Percentiles rank a stretch among this genome's conserved stretches.
phyloP scores from a whole-genome alignment of 306 rosid genomes.

The Malus asiatica region DNA sequence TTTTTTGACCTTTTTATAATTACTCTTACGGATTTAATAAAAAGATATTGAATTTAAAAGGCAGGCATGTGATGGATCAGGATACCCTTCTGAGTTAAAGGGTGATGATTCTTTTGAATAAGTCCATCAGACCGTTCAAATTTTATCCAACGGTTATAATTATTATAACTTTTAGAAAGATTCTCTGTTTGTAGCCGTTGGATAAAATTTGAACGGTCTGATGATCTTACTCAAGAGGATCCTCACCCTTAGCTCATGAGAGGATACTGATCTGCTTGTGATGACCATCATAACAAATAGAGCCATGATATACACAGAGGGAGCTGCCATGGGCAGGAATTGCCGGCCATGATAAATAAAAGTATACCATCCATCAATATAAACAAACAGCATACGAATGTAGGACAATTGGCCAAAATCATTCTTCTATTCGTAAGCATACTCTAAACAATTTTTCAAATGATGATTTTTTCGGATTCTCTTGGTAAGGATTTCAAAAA shows the following conservation, averaged over 20 bases:
- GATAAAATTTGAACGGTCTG: no score
- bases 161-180: no score
- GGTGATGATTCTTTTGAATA: fast-evolving
- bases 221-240: no score
- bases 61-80: not conserved
- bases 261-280: no score
- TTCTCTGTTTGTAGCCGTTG: no score
- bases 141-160: no score
- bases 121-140: no score
- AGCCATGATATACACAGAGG: not conserved
- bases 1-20: not conserved
- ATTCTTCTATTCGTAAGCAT: no score
- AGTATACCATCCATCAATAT: not conserved
- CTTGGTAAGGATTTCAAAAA: fast-evolving
- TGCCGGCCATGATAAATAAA: not conserved
- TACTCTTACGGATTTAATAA: not conserved
- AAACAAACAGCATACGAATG: not conserved
- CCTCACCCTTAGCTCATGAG: no score
- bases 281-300: not conserved
- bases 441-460: no score
- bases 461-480: no score
- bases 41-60: not conserved
- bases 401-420: not conserved
- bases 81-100: no score
- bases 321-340: not conserved